A percentile compares a stretch with the other conserved stretches of the same genome.
Evolutionary conservation across 768 basidiomycete genomes (phyloP).

Genomic region (Hericium rajendrae): DNA sequence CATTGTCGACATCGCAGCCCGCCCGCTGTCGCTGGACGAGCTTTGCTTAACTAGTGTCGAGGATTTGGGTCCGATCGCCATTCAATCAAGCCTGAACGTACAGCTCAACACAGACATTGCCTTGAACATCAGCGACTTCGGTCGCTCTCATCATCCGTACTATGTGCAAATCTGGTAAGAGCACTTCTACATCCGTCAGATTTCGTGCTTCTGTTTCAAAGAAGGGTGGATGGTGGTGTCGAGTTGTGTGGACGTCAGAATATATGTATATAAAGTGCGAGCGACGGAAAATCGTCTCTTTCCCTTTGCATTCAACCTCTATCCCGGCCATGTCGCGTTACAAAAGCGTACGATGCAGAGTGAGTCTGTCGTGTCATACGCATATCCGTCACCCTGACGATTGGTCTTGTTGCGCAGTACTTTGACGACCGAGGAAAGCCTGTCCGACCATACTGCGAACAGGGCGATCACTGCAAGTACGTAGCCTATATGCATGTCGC

Average conservation of each 20-base stretch:
- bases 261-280: background rate
- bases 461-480: background rate
- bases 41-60: too few relatives aligned
- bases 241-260: background rate
- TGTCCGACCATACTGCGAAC: background rate
- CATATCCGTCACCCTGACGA: background rate
- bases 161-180: background rate
- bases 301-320: background rate
- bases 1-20: too few relatives aligned
- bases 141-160: too few relatives aligned
- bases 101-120: too few relatives aligned
- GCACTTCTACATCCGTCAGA: background rate
- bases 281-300: background rate
- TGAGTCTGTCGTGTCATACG: background rate
- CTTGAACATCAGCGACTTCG: too few relatives aligned
- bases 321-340: background rate
- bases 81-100: too few relatives aligned
- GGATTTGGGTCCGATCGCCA: too few relatives aligned
- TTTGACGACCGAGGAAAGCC: background rate
- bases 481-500: background rate
- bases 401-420: background rate
- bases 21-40: too few relatives aligned
- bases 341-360: background rate
- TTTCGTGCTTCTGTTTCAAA: background rate
- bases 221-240: background rate